phyloP scores from a whole-genome alignment of 768 basidiomycete species.

The Lactifluus subvellereus region DNA sequence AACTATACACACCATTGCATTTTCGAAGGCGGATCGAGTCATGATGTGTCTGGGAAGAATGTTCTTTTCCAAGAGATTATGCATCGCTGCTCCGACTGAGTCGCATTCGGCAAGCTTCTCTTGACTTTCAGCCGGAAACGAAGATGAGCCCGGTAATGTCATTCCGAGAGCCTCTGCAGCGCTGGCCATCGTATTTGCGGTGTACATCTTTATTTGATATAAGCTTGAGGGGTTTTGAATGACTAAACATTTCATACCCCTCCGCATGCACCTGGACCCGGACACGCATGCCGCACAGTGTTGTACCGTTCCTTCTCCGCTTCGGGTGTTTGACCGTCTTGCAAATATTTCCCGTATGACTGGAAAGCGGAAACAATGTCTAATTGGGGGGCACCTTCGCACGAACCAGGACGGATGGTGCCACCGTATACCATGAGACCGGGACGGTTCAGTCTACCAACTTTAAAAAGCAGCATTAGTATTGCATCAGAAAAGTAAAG shows the following conservation, averaged over 20 bases:
- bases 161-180: conserved; percentile 94
- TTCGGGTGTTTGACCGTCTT: conserved; percentile 75
- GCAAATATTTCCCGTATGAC: conserved; percentile 90
- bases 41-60: conserved; percentile 93
- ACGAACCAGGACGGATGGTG: conserved; percentile 87
- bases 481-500: background rate
- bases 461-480: conserved; percentile 34
- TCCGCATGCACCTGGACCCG: conserved; percentile 97
- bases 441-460: conserved; percentile 92
- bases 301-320: conserved; percentile 83
- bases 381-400: conserved; percentile 79
- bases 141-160: conserved; percentile 94
- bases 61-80: conserved; percentile 83
- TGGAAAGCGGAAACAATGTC: conserved; percentile 99
- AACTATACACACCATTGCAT: conserved; percentile 71
- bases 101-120: conserved; percentile 87
- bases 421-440: conserved; percentile 98
- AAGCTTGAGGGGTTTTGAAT: conserved; percentile 5
- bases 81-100: conserved; percentile 75
- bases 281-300: conserved; percentile 89
- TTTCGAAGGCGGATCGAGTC: conserved; percentile 95
- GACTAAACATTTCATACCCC: conserved; percentile 49
- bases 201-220: conserved; percentile 71
- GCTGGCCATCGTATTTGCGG: conserved; percentile 97
- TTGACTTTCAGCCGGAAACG: conserved; percentile 86